Evolutionary conservation across 2,329 filamentous ascomycete species (phyloP), one percentile per base, ranked within the genome.

Genomic region (Fusarium chaquense): DNA sequence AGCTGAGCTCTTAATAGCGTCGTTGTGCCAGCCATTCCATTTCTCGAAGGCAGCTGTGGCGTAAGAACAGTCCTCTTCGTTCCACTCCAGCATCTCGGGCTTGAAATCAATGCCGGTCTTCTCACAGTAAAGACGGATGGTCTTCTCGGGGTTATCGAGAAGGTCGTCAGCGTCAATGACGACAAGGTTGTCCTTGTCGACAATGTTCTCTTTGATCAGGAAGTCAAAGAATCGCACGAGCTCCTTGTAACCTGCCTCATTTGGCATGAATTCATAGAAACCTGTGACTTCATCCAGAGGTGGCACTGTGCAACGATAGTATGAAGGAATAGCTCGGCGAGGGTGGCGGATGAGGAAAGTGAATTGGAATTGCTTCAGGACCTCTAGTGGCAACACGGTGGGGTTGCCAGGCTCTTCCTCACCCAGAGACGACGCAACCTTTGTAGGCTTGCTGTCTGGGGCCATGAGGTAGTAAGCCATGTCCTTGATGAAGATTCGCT

Each of bases 331-430:
- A 75, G 93, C 92, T 77, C 89, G 90, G 75, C 93, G 90, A n/a
- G 96, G 96, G 79, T 98, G 94, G 60, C 96, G 94, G 84, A 99
- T 98, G 69, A 98, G 87, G 82, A 99, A 98, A 24, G 94, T 93
- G 83, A 95, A 98, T 81, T 98, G 94, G 82, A 97, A 98, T 71
- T 89, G 85, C 76, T 89, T 87, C 61, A 98, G 84, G 62, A 93
- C 83, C 32, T 89, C 88, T 30, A 87, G 81, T 4, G 96, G 96
- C 52, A 98, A 82, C 28, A 97, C 91, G 1, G 94, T 97, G 2
- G 94, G 95, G 81, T 98, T 98, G 60, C 85, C 85, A 4, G 86
- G 83, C 80, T 95, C 90, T 5, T 80, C 66, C 55, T 75, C 88
- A 62, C 91, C 87, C 52, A 98, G 85, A n/a, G 93, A 97, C 4